Base-by-base conservation (phyloP, 2,329 filamentous ascomycete genomes). In the Claviceps monticola region DNA sequence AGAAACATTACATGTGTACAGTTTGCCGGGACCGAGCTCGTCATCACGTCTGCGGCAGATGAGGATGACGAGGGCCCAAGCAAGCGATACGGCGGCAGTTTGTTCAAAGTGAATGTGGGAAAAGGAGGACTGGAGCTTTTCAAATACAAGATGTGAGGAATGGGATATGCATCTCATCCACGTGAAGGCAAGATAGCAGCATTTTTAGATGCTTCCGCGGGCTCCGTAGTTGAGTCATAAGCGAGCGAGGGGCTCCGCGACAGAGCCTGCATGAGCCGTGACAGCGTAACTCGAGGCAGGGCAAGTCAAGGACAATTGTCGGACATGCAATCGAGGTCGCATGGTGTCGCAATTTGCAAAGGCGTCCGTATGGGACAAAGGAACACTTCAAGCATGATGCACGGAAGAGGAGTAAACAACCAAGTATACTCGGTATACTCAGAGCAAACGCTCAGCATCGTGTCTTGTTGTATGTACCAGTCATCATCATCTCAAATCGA, bases 21-120 rank as follows among this genome's bases (percentile, higher is more conserved):
- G 56, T 91, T 96, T 64, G 81, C 83, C 38, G 89, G 86, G 8
- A 80, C 74, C 1, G 75, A 80, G 61, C 71, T 96, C 53, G 85
- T 84, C 67, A 85, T 95, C 62, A 95, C 89, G 19, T 86, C 80
- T 51, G 88, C 88, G 5, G 71, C 65, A 37, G 81, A 83, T 62
- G 82, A 86, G 55, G 79, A 82, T 46, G 81, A 82, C 46, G 53
- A 52, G 11, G 75, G 80, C 57, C 77, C 79, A 5, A 84, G 81
- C 59, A 74, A 74, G 59, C 74, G 74, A 65, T 76, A 79, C 54
- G 80, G 82, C 37, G 89, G 90, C 2, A 82, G 77, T 26, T 62
- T 93, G 55, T 95, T 88, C 68, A 80, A 75, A 64, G 76, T 91
- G 48, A 79, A 93, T 63, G 87, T 95, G 55, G 87, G 86, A 2